Conservation (phyloP, 768 basidiomycete genomes). For the Sporobolomyces phaffii region DNA sequence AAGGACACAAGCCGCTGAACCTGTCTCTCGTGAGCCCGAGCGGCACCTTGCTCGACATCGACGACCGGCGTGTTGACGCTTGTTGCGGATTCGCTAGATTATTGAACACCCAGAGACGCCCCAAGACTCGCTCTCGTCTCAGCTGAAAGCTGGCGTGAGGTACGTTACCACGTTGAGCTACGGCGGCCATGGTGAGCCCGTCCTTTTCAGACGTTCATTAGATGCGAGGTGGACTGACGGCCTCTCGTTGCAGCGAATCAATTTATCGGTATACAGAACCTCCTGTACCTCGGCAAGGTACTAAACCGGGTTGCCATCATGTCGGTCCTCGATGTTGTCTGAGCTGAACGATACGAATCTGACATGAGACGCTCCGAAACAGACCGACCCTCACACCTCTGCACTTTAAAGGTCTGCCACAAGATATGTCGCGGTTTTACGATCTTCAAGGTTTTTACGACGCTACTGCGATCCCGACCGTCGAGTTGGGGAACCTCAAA, state of each 20-base stretch:
- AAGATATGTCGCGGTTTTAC: conserved; percentile 26
- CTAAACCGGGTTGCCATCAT: conserved; percentile 30
- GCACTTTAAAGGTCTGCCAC: conserved; percentile 24
- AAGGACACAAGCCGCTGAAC: not conserved
- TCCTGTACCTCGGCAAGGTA: conserved; percentile 30
- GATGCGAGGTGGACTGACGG: no score
- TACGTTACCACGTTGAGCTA: conserved; percentile 27
- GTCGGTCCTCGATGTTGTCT: not conserved
- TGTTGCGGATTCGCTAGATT: not conserved
- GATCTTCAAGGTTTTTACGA: conserved; percentile 30
- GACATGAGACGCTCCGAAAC: not conserved
- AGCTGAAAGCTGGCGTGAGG: conserved; percentile 21
- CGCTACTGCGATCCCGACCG: conserved; percentile 16
- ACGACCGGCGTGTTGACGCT: no score
- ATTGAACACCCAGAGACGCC: conserved; percentile 7
- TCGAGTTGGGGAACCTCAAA: conserved; percentile 20
- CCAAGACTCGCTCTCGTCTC: conserved; percentile 6
- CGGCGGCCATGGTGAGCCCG: conserved; percentile 30
- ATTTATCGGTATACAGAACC: conserved; percentile 33
- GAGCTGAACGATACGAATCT: not conserved
- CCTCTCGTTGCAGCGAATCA: conserved; percentile 37
- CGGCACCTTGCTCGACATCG: not conserved
- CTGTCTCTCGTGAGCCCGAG: not conserved
- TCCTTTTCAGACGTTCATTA: not conserved
- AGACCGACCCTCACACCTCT: conserved; percentile 31